Percentiles rank a stretch among this genome's conserved stretches.
phyloP scores from a whole-genome alignment of 768 basidiomycete genomes.

The Suillus luteus region DNA sequence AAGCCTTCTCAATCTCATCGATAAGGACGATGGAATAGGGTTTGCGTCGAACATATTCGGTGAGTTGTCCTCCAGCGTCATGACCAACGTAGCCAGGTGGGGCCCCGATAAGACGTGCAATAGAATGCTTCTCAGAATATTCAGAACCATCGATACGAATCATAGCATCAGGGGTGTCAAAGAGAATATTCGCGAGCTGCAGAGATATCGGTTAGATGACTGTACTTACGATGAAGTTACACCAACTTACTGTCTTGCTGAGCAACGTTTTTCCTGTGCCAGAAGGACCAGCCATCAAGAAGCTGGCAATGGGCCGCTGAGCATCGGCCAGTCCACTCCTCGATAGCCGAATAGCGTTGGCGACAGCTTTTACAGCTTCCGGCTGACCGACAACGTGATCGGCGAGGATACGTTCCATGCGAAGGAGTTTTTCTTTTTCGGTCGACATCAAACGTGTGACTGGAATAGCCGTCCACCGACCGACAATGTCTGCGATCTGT shows the following conservation, averaged over 20 bases:
- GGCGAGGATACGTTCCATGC: constrained; percentile 83
- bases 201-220: constrained; percentile 14
- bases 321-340: constrained; percentile 93
- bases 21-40: constrained; percentile 87
- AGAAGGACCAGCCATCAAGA: constrained; percentile 90
- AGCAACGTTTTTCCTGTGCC: constrained; percentile 91
- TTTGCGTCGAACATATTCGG: constrained; percentile 90
- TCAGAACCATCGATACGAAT: constrained; percentile 92
- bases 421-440: constrained; percentile 85
- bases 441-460: constrained; percentile 85
- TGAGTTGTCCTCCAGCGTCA: constrained; percentile 87
- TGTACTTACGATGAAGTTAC: background rate
- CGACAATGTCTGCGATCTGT: constrained; percentile 93
- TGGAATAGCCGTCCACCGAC: constrained; percentile 91
- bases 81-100: constrained; percentile 93
- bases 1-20: constrained; percentile 91
- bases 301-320: constrained; percentile 86
- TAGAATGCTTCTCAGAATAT: constrained; percentile 83
- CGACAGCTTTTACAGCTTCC: constrained; percentile 89
- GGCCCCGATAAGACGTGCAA: constrained; percentile 67
- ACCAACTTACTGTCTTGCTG: constrained; percentile 74
- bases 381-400: constrained; percentile 85
- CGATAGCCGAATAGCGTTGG: constrained; percentile 91
- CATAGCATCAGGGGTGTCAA: constrained; percentile 90
- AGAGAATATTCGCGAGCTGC: constrained; percentile 84